Base-by-base conservation (phyloP, 2,329 filamentous ascomycete species). In the Penicillium sp. region DNA sequence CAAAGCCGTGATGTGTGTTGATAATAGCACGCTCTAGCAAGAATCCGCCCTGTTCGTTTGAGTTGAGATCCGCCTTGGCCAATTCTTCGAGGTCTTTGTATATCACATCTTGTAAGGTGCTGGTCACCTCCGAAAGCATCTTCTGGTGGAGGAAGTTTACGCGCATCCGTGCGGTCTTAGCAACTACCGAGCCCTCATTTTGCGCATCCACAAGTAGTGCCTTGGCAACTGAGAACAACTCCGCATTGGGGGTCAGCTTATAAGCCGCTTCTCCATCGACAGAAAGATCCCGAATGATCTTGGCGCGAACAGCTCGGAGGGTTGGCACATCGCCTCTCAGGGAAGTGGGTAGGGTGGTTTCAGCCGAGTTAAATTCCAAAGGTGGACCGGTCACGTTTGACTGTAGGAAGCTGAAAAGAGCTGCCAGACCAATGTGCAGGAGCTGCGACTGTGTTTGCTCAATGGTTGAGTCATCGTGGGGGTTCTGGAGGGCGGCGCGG, bases 231-330 rank as follows among this genome's bases (percentile, higher is more conserved):
- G 86, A 88, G 60, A 98, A 90, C 1, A 98, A 82, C 70, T 97
- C 91, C 14, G 96, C 81, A 62, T 90, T 84, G 0, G 93, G 91
- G 21, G 92, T 92, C 56, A 96, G 82, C 48, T 88, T 85, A 74
- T 98, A 99, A 0, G 90, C 89, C 0, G 90, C 88, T 46, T 96
- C 88, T 11, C 95, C 95, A 72, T 99, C 95, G 0, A 91, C 82
- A 24, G 88, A 85, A 9, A 98, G 80, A 16, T 84, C 84, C 2
- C 77, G 76, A n/a, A 96, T 78, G 51, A 92, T 86, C n/a, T 81
- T 74, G 60, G 81, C 80, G 53, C 83, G 80, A 16, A 87, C 67
- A 0, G 72, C 69, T 44, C 75, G 74, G 1, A 82, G 63, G 4
- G 60, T 79, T 3, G 81, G 70, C 27, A 76, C 74, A n/a, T 76